Percentiles rank a stretch among this genome's conserved stretches.
Evolutionary conservation across 176 grass and related monocot species (phyloP).

Genomic region (Cocos nucifera): DNA sequence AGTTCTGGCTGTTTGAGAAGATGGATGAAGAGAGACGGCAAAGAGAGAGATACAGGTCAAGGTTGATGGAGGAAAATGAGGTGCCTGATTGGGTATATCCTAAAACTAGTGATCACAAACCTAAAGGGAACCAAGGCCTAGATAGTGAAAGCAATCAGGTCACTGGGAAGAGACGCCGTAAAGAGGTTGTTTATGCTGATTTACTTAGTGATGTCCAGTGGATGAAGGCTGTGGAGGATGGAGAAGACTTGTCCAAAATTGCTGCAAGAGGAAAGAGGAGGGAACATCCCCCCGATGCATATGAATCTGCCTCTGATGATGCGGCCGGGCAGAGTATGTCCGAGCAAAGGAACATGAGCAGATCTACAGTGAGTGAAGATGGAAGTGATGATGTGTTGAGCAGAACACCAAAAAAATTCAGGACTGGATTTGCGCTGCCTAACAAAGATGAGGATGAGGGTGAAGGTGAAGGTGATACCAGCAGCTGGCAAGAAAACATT

Average conservation of each 20-base stretch:
- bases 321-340: conserved; percentile 24
- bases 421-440: not conserved
- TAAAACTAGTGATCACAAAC: conserved; percentile 30
- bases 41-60: conserved; percentile 74
- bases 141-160: conserved; percentile 34
- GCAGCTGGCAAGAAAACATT: conserved; percentile 42
- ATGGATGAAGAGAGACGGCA: conserved; percentile 98
- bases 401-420: not conserved
- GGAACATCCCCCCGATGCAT: conserved; percentile 29
- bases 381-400: conserved; percentile 10
- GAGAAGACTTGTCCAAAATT: conserved; percentile 58
- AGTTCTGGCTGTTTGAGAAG: conserved; percentile 98
- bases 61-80: conserved; percentile 84
- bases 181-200: conserved; percentile 93
- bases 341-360: conserved; percentile 24
- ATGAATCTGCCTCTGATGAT: conserved; percentile 22
- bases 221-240: conserved; percentile 72
- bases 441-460: conserved; percentile 17
- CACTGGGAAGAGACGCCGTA: conserved; percentile 59
- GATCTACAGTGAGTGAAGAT: conserved; percentile 27
- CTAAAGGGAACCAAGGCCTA: conserved; percentile 27
- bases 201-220: conserved; percentile 66
- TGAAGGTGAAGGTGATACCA: conserved; percentile 30
- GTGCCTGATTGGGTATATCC: conserved; percentile 88
- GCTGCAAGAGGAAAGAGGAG: conserved; percentile 54